A percentile compares a stretch with the other conserved stretches of the same genome.
Evolutionary conservation across 1,139 yeast genomes (phyloP).

Genomic region (Hemisphaericaspora xylanilytica): DNA sequence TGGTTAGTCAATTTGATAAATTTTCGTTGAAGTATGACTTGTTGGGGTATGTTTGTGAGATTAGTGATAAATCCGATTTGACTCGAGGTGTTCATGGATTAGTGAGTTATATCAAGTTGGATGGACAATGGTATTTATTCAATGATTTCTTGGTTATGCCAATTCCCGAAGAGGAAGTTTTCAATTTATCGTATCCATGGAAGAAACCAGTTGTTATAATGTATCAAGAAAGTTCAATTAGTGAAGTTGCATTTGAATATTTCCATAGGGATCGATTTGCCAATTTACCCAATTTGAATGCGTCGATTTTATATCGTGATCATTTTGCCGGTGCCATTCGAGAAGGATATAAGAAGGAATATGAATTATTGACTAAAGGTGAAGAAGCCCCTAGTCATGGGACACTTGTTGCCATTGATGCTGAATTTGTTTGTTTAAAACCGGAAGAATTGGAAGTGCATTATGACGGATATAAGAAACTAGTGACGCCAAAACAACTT

Average conservation of each 20-base stretch:
- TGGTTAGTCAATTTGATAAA: constrained; percentile 26
- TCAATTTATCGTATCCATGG: constrained; percentile 72
- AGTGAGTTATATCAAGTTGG: constrained; percentile 57
- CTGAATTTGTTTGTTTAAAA: constrained; percentile 85
- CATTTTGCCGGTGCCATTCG: constrained; percentile 73
- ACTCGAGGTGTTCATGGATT: constrained; percentile 50
- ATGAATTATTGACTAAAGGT: constrained; percentile 57
- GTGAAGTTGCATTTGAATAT: constrained; percentile 28
- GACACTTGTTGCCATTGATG: constrained; percentile 86
- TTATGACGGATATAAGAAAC: constrained; percentile 59
- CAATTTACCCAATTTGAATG: constrained; percentile 43
- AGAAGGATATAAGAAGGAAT: constrained; percentile 58
- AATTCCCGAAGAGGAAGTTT: constrained; percentile 68
- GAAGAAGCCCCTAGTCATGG: constrained; percentile 80
- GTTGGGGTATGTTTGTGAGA: constrained; percentile 67
- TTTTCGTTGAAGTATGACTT: constrained; percentile 51
- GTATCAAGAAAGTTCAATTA: constrained; percentile 53
- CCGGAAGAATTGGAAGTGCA: constrained; percentile 81
- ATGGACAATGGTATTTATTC: constrained; percentile 73
- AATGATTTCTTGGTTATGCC: constrained; percentile 90
- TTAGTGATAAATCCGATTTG: constrained; percentile 52
- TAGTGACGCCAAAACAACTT: constrained; percentile 71
- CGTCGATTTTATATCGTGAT: constrained; percentile 68
- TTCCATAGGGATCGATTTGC: constrained; percentile 22
- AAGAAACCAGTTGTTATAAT: constrained; percentile 76